Percentiles rank a stretch among this genome's conserved stretches.
Evolutionary conservation across 2,329 filamentous ascomycete genomes (phyloP).

Genomic region (Aspergillus ustus): DNA sequence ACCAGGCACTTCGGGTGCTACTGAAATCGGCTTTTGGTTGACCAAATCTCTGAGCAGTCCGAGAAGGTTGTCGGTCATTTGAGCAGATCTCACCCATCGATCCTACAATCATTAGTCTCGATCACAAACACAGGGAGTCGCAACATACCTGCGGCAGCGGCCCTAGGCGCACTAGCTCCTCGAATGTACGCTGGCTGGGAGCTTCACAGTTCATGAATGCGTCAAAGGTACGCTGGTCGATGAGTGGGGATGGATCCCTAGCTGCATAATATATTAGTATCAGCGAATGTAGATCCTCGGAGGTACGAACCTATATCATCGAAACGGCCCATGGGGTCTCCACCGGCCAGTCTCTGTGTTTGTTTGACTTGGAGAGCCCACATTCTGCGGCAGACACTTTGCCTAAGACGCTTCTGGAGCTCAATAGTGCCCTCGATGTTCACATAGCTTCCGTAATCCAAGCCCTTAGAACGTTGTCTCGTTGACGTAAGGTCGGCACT

Average conservation of each 20-base stretch:
- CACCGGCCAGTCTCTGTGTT: constrained; percentile 45
- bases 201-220: constrained; percentile 49
- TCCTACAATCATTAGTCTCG: constrained; percentile 35
- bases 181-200: constrained; percentile 38
- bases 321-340: constrained; percentile 40
- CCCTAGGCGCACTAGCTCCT: constrained; percentile 44
- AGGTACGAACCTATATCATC: constrained; percentile 40
- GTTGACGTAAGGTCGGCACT: constrained; percentile 44
- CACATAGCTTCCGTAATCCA: constrained; percentile 49
- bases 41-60: constrained; percentile 37
- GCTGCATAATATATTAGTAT: constrained; percentile 29
- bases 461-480: constrained; percentile 41
- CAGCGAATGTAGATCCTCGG: not conserved
- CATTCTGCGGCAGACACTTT: constrained; percentile 48
- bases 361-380: constrained; percentile 49
- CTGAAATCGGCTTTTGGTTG: constrained; percentile 36
- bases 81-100: constrained; percentile 41
- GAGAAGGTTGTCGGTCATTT: constrained; percentile 42
- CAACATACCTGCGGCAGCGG: constrained; percentile 43
- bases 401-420: constrained; percentile 42
- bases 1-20: constrained; percentile 32
- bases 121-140: not conserved
- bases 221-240: constrained; percentile 44
- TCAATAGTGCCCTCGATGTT: constrained; percentile 50
- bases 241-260: constrained; percentile 30